A percentile compares a stretch with the other conserved stretches of the same genome.
Conservation (phyloP, 257 asterid genomes). For the Sherardia arvensis region DNA sequence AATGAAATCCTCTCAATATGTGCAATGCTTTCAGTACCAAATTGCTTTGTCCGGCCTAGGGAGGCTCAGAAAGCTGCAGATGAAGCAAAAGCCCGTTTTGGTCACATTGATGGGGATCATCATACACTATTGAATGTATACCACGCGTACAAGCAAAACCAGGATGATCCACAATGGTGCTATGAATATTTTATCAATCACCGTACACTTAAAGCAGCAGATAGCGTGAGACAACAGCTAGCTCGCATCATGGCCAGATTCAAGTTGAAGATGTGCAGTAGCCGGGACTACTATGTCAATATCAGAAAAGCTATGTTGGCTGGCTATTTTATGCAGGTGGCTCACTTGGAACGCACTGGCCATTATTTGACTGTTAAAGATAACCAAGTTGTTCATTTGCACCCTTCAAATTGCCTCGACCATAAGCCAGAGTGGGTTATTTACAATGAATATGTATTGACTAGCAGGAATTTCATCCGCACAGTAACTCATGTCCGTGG, state of each 20-base stretch:
- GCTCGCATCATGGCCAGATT: slow-evolving; percentile 83
- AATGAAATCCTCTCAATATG: slow-evolving; percentile 86
- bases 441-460: slow-evolving; percentile 77
- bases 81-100: slow-evolving; percentile 96
- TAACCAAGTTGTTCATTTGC: slow-evolving; percentile 90
- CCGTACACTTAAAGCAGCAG: slow-evolving; percentile 85
- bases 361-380: slow-evolving; percentile 93
- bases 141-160: slow-evolving; percentile 87
- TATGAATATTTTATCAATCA: slow-evolving; percentile 74
- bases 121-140: slow-evolving; percentile 85
- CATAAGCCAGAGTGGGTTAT: slow-evolving; percentile 98
- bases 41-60: slow-evolving; percentile 99
- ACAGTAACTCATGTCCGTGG: slow-evolving; percentile 92
- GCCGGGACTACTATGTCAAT: slow-evolving; percentile 87
- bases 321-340: slow-evolving; percentile 99
- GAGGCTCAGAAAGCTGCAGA: slow-evolving; percentile 98
- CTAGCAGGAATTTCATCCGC: slow-evolving; percentile 89
- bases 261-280: slow-evolving; percentile 90
- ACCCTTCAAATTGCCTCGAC: slow-evolving; percentile 95
- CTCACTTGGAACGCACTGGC: slow-evolving; percentile 84
- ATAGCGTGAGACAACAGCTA: slow-evolving; percentile 87
- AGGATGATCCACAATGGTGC: slow-evolving; percentile 96
- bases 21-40: slow-evolving; percentile 99
- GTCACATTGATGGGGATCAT: slow-evolving; percentile 95
- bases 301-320: slow-evolving; percentile 98